Evolutionary conservation across 495 filamentous ascomycete species (phyloP), one percentile per base, ranked within the genome.

Genomic region (Penicillium macrosclerotiorum): DNA sequence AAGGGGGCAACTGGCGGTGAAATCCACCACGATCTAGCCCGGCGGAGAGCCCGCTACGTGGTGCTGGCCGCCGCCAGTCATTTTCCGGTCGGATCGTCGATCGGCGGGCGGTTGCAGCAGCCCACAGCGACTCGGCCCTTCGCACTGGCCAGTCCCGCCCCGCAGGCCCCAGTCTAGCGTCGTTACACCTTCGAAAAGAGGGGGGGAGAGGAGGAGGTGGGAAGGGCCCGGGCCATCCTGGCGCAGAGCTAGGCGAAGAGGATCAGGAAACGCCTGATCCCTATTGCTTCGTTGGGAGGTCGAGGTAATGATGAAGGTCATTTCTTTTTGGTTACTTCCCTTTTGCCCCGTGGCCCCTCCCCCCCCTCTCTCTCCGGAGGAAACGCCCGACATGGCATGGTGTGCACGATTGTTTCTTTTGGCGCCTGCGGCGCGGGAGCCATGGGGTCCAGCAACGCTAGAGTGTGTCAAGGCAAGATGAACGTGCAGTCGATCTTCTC

Each of bases 401-500:
- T 40, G 22, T 30, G 14, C 5, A 26, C n/a, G n/a, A n/a, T n/a
- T n/a, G n/a, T n/a, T n/a, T n/a, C 11, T 7, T 27, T 38, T 19
- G 35, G 35, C 9, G 25, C 36, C 37, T 17, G 19, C 14, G n/a
- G n/a, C n/a, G n/a, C n/a, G n/a, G n/a, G 26, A 34, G 29, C 27
- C 17, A 30, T 27, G 20, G 36, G 22, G 25, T 31, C 31, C 46
- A 30, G 32, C 16, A 43, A 16, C 39, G 32, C 38, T 42, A 42
- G 37, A 17, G 37, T 37, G 46, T 35, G 46, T 23, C 17, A 13
- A 45, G 37, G 49, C 36, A 45, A 54, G 49, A 60, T 62, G 59
- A 54, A 62, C 59, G 59, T 62, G 59, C 59, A 62, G 59, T 57
- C 59, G 59, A 62, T 62, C 59, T 58, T 47, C 52, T 59, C 47